phyloP scores from a whole-genome alignment of 495 filamentous ascomycete species.

The Rostrohypoxylon terebratum region DNA sequence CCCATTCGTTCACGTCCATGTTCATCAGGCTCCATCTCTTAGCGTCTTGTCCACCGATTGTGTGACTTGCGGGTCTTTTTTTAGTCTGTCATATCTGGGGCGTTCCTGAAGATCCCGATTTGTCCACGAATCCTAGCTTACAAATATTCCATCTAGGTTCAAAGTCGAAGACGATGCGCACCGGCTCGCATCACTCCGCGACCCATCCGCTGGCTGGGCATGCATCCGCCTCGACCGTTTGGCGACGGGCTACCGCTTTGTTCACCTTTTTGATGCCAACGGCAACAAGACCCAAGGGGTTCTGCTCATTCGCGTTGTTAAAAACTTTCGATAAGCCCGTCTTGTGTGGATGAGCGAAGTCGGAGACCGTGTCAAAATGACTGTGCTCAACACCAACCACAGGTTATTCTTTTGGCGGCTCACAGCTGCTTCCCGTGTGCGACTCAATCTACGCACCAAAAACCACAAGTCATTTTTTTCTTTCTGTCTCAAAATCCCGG shows the following conservation, averaged over 20 bases:
- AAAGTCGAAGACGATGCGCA: conserved; percentile 80
- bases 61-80: conserved; percentile 29
- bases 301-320: conserved; percentile 74
- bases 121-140: conserved; percentile 36
- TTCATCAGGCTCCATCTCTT: not conserved
- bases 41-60: conserved; percentile 21
- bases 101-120: conserved; percentile 39
- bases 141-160: conserved; percentile 64
- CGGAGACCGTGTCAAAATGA: conserved; percentile 14
- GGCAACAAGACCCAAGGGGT: conserved; percentile 71
- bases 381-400: conserved; percentile 13
- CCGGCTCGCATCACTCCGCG: conserved; percentile 54
- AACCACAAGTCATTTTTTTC: conserved; percentile 22
- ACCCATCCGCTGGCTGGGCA: conserved; percentile 82
- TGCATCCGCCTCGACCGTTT: conserved; percentile 89
- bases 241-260: conserved; percentile 77
- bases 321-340: conserved; percentile 48
- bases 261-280: conserved; percentile 74
- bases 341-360: conserved; percentile 29
- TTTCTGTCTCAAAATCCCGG: conserved; percentile 5
- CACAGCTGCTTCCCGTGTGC: conserved; percentile 22
- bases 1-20: not conserved
- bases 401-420: conserved; percentile 10
- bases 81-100: conserved; percentile 24
- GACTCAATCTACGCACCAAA: conserved; percentile 25